phyloP scores from a whole-genome alignment of 345 rosid genomes.

The Populus nigra region DNA sequence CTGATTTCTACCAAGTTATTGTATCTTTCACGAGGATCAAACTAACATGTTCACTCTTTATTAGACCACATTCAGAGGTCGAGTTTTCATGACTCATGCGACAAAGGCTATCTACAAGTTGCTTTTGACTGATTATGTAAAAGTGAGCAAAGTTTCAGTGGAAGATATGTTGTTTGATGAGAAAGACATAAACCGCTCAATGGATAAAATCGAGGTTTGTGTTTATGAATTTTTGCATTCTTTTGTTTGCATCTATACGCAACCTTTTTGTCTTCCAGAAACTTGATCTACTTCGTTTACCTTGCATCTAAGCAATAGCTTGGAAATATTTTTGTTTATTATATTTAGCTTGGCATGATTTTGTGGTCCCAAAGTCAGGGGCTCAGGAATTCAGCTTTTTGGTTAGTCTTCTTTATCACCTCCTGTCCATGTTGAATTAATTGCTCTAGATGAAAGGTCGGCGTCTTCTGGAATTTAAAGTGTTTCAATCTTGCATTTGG shows the following conservation, averaged over 20 bases:
- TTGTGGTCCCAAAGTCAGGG: background rate
- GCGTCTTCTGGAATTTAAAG: too few relatives aligned
- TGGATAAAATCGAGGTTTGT: slow-evolving; percentile 89
- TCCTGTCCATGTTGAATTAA: background rate
- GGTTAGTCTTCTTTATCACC: background rate
- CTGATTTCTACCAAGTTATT: background rate
- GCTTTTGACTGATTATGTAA: slow-evolving; percentile 84
- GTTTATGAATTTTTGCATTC: background rate
- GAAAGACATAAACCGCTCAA: slow-evolving; percentile 77
- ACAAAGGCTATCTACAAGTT: slow-evolving; percentile 92
- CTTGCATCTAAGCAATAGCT: too few relatives aligned
- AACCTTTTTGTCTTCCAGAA: background rate
- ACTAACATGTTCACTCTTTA: slow-evolving; percentile 9
- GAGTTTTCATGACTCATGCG: slow-evolving; percentile 97
- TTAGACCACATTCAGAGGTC: slow-evolving; percentile 85
- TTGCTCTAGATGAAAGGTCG: background rate
- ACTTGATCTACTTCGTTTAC: too few relatives aligned
- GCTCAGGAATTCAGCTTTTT: background rate
- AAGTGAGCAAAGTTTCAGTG: slow-evolving; percentile 95
- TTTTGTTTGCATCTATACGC: background rate
- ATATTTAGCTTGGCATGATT: background rate
- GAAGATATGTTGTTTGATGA: slow-evolving; percentile 97
- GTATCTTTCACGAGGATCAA: background rate
- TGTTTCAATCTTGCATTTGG: background rate
- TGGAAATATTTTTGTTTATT: background rate